phyloP scores from a whole-genome alignment of 2,329 filamentous ascomycete genomes.

The Arachnomyces sp. region DNA sequence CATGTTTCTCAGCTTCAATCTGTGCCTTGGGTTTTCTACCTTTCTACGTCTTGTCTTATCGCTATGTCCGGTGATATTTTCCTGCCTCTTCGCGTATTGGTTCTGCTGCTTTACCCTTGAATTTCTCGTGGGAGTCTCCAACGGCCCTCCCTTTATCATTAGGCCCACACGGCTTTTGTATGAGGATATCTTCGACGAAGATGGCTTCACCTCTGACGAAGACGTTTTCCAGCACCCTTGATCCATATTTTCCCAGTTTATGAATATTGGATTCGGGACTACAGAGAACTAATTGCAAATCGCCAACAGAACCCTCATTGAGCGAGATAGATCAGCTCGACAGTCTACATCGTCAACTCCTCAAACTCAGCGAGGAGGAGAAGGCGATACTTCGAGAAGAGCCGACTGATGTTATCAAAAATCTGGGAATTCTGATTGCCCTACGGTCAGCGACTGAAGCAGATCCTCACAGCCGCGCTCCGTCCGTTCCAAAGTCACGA shows the following conservation, averaged over 20 bases:
- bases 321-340: conserved; percentile 38
- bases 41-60: no score
- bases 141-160: no score
- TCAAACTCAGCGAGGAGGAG: conserved; percentile 42
- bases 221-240: background rate
- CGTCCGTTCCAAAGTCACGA: conserved; percentile 34
- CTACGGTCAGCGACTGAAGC: conserved; percentile 41
- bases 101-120: no score
- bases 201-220: background rate
- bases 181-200: background rate
- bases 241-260: conserved; percentile 5
- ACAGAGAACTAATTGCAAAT: no score
- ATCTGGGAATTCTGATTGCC: conserved; percentile 40
- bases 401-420: conserved; percentile 44
- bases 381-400: conserved; percentile 40
- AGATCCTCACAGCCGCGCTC: conserved; percentile 31
- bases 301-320: conserved; percentile 27
- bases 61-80: no score
- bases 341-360: conserved; percentile 37
- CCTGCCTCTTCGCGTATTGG: no score
- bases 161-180: background rate
- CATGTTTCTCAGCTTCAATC: no score
- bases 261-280: no score
- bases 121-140: no score
- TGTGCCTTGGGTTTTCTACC: no score